These are phyloP conservation scores for Daldinia childiae DNA, from an alignment of 495 filamentous ascomycete genomes.

Conservation along the genomic window DNA sequence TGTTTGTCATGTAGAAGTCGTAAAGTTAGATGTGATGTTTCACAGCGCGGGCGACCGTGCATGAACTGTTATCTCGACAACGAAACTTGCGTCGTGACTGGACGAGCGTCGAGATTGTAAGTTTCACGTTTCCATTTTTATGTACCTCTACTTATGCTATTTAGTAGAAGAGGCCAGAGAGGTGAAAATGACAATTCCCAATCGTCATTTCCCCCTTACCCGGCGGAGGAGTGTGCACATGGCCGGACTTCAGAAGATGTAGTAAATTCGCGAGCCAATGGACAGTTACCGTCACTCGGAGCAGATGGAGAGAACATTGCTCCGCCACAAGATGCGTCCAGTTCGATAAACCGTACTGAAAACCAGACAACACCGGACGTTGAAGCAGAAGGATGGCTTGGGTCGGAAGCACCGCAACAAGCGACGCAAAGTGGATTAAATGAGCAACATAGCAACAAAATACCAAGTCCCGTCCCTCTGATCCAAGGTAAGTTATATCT, in stretches of 20 bases:
- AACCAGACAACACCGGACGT: constrained; percentile 9
- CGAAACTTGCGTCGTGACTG: constrained; percentile 50
- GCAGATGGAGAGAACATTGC: constrained; percentile 23
- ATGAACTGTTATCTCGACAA: constrained; percentile 58
- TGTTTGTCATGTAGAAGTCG: constrained; percentile 61
- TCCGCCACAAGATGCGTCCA: constrained; percentile 20
- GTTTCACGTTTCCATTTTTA: constrained; percentile 24
- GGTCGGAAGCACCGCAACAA: constrained; percentile 2
- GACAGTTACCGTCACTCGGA: constrained; percentile 22
- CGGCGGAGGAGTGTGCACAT: constrained; percentile 34
- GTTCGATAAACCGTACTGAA: constrained; percentile 22
- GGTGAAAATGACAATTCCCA: constrained; percentile 38
- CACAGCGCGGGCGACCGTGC: constrained; percentile 58
- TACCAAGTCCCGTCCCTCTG: constrained; percentile 23
- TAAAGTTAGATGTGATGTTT: constrained; percentile 64
- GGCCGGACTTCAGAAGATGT: constrained; percentile 38
- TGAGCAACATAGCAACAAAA: constrained; percentile 20
- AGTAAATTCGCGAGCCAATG: constrained; percentile 39
- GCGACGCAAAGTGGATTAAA: constrained; percentile 4
- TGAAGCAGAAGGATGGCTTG: constrained; percentile 24
- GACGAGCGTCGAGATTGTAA: constrained; percentile 55
- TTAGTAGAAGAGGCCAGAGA: constrained; percentile 42
- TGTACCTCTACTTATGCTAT: constrained; percentile 38
- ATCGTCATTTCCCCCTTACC: constrained; percentile 36
- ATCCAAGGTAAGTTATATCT: constrained; percentile 24